phyloP scores from a whole-genome alignment of 164 flowering plant genomes.

The Dillenia suffruticosa region DNA sequence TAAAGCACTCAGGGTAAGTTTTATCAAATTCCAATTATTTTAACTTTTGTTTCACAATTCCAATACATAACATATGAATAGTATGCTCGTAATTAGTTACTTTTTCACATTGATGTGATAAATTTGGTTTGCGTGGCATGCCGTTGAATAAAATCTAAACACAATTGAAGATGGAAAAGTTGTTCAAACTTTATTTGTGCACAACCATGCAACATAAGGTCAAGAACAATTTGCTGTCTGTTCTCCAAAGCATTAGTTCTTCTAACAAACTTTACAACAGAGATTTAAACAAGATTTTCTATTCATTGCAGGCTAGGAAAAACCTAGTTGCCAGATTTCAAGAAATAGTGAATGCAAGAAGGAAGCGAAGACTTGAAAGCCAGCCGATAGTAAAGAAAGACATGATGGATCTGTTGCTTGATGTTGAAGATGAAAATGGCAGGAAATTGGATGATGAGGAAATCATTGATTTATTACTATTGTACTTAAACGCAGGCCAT shows the following conservation, averaged over 20 bases:
- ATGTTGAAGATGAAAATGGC: slow-evolving; percentile 71
- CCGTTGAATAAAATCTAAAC: too few relatives aligned
- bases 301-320: slow-evolving; percentile 58
- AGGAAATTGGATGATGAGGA: slow-evolving; percentile 66
- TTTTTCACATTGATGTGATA: too few relatives aligned
- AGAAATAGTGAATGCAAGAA: slow-evolving; percentile 42
- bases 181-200: too few relatives aligned
- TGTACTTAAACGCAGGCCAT: slow-evolving; percentile 97
- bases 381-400: slow-evolving; percentile 35
- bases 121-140: too few relatives aligned
- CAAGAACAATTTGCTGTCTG: too few relatives aligned
- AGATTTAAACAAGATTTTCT: background rate
- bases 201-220: too few relatives aligned
- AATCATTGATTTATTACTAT: slow-evolving; percentile 71
- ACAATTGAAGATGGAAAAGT: too few relatives aligned
- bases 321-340: slow-evolving; percentile 68
- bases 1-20: slow-evolving; percentile 72
- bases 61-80: too few relatives aligned
- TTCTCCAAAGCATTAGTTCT: too few relatives aligned
- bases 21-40: background rate
- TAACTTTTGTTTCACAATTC: too few relatives aligned
- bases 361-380: slow-evolving; percentile 18
- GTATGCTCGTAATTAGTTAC: too few relatives aligned
- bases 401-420: slow-evolving; percentile 79
- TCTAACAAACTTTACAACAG: too few relatives aligned